Percentiles rank a stretch among this genome's conserved stretches.
Evolutionary conservation across 2,329 filamentous ascomycete species (phyloP).

Genomic region (Fusarium torreyae): DNA sequence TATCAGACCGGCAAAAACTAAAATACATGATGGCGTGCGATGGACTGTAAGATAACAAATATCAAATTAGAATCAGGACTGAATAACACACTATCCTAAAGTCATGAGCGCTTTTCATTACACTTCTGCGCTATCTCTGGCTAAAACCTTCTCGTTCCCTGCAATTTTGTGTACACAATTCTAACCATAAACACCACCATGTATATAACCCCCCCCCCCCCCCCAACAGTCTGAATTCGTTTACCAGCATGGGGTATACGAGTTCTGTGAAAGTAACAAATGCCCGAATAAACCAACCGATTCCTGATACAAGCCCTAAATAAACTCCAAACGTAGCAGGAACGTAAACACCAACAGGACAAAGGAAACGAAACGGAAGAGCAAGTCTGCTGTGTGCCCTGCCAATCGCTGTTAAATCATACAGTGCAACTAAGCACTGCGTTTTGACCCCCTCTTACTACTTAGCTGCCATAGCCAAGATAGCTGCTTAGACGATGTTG

Average conservation of each 20-base stretch:
- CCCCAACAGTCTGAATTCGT: conserved; percentile 17
- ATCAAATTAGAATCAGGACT: too few relatives aligned
- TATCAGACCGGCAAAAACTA: too few relatives aligned
- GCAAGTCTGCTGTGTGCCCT: conserved; percentile 31
- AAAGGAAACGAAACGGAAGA: conserved; percentile 11
- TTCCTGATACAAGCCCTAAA: conserved; percentile 3
- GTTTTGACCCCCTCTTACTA: not conserved
- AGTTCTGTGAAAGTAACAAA: conserved; percentile 20
- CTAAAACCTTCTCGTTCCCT: not conserved
- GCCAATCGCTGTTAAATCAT: conserved; percentile 3
- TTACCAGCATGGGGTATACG: conserved; percentile 21
- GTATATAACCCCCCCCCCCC: not conserved
- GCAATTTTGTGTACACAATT: conserved; percentile 29
- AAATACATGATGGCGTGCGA: too few relatives aligned
- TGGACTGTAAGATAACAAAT: too few relatives aligned
- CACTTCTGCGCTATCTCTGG: too few relatives aligned
- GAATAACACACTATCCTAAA: too few relatives aligned
- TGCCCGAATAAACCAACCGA: conserved; percentile 7
- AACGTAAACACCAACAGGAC: conserved; percentile 4
- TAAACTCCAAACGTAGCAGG: not conserved
- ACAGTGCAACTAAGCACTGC: conserved; percentile 10
- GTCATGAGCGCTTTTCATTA: too few relatives aligned
- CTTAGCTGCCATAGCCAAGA: not conserved
- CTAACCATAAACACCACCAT: conserved; percentile 1
- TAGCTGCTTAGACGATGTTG: conserved; percentile 75